phyloP scores from a whole-genome alignment of 345 rosid genomes.

The Arabidopsis suecica region DNA sequence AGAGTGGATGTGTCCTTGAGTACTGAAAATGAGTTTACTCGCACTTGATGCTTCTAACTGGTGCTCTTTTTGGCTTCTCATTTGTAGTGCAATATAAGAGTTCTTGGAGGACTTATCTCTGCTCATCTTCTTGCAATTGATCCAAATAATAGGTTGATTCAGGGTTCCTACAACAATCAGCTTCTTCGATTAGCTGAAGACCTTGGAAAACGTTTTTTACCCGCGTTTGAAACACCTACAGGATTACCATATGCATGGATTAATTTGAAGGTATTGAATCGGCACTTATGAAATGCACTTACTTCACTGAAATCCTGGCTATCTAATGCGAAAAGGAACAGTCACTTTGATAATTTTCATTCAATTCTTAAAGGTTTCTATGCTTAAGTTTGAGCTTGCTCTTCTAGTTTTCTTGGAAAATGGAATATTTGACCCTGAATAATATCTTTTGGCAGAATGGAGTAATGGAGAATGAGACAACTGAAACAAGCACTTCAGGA shows the following conservation, averaged over 20 bases:
- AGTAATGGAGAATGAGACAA: constrained; percentile 80
- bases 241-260: constrained; percentile 97
- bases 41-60: constrained; percentile 39
- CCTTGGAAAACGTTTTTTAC: constrained; percentile 83
- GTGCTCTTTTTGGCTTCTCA: constrained; percentile 45
- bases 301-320: constrained; percentile 11
- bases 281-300: constrained; percentile 5
- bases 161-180: constrained; percentile 78
- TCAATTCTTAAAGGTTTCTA: not conserved
- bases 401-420: constrained; percentile 53
- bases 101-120: constrained; percentile 99
- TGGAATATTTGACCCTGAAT: constrained; percentile 56
- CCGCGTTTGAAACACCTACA: constrained; percentile 87
- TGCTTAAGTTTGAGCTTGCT: constrained; percentile 36
- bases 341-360: not conserved
- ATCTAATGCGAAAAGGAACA: constrained; percentile 5
- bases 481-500: constrained; percentile 97
- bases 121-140: constrained; percentile 98
- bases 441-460: constrained; percentile 81
- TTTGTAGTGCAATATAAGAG: constrained; percentile 94
- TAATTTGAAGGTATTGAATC: constrained; percentile 75
- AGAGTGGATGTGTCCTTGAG: constrained; percentile 1
- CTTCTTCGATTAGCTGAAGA: constrained; percentile 82
- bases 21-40: constrained; percentile 6
- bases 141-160: constrained; percentile 72